phyloP scores from a whole-genome alignment of 2,329 filamentous ascomycete genomes.

The Verticillium nubilum region DNA sequence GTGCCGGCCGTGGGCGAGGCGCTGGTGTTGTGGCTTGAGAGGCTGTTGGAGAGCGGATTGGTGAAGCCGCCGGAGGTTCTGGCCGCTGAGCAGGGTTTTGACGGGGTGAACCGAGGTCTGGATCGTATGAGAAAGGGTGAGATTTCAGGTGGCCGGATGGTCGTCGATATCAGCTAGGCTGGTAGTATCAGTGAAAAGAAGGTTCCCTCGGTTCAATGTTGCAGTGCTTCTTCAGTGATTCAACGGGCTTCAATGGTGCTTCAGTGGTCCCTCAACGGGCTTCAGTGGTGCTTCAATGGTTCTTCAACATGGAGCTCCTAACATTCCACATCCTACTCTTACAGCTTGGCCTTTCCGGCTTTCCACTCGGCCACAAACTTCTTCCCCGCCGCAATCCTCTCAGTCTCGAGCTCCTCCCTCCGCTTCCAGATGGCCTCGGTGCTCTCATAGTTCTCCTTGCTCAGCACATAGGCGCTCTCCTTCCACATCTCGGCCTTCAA shows the following conservation, averaged over 20 bases:
- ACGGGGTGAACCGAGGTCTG: slow-evolving; percentile 61
- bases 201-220: too few relatives aligned
- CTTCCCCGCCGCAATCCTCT: slow-evolving; percentile 39
- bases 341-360: slow-evolving; percentile 31
- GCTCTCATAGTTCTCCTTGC: slow-evolving; percentile 40
- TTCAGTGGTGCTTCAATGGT: too few relatives aligned
- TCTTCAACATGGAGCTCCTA: too few relatives aligned
- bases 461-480: slow-evolving; percentile 55
- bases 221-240: too few relatives aligned
- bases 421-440: slow-evolving; percentile 44
- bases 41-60: slow-evolving; percentile 47
- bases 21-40: slow-evolving; percentile 62
- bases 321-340: background rate
- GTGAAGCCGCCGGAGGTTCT: slow-evolving; percentile 61
- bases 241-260: too few relatives aligned
- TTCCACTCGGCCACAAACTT: slow-evolving; percentile 41
- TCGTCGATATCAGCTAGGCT: slow-evolving; percentile 37
- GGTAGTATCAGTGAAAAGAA: slow-evolving; percentile 1
- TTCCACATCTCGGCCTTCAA: slow-evolving; percentile 75
- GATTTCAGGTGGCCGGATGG: slow-evolving; percentile 62
- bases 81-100: slow-evolving; percentile 56
- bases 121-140: slow-evolving; percentile 61
- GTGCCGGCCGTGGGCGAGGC: slow-evolving; percentile 56
- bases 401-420: slow-evolving; percentile 34
- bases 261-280: too few relatives aligned